Conservation (phyloP, 2,329 filamentous ascomycete genomes). For the Podosphaera fusca region DNA sequence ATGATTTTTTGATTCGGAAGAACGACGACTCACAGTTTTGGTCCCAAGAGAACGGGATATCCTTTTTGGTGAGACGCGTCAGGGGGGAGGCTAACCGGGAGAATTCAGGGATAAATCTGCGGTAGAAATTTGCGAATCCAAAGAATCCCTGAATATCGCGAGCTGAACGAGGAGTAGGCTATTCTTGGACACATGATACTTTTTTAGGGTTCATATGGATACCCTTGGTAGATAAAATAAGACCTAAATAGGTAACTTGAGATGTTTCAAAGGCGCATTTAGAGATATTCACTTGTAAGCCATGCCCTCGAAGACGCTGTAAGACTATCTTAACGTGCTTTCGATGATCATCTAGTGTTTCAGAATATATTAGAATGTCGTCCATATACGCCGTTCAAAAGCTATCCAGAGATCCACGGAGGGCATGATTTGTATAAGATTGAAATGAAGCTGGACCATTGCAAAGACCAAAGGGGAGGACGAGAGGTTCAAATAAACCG, state of each 20-base stretch:
- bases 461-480: no score
- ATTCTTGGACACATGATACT: not conserved
- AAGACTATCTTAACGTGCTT: constrained; percentile 2
- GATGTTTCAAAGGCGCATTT: constrained; percentile 2
- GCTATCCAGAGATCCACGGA: not conserved
- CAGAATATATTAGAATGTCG: constrained; percentile 4
- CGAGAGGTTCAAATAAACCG: not conserved
- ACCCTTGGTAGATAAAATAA: not conserved
- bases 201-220: constrained; percentile 1
- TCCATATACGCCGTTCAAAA: constrained; percentile 2
- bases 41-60: no score
- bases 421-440: no score
- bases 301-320: not conserved
- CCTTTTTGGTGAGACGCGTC: no score
- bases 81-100: no score
- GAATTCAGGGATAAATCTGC: no score
- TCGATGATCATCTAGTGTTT: not conserved
- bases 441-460: no score
- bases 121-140: no score
- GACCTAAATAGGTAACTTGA: constrained; percentile 1
- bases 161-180: no score
- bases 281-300: not conserved
- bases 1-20: no score
- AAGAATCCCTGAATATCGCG: no score
- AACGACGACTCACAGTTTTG: no score